Percentiles rank a stretch among this genome's conserved stretches.
Conservation (phyloP, 2,329 filamentous ascomycete species). For the Cercospora zeina region DNA sequence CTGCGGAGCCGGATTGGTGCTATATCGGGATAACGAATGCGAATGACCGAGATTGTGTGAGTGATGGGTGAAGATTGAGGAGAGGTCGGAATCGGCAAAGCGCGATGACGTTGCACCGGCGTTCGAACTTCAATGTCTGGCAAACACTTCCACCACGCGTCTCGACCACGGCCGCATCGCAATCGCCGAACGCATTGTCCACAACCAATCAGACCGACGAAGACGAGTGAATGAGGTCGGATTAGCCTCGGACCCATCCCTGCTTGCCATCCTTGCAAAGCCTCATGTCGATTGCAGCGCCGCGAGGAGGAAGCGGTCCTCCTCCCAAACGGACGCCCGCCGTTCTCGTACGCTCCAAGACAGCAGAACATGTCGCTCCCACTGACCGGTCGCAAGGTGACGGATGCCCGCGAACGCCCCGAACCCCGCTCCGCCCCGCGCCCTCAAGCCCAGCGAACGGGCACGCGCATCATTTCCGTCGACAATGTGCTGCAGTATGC, state of each 20-base stretch:
- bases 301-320: conserved; percentile 17
- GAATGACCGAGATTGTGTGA: too few relatives aligned
- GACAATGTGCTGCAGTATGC: conserved; percentile 94
- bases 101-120: conserved; percentile 1
- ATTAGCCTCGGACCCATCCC: neutral
- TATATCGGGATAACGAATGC: neutral
- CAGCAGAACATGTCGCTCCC: conserved; percentile 20
- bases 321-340: conserved; percentile 28
- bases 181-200: neutral
- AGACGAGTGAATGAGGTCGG: neutral
- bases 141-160: neutral
- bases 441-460: conserved; percentile 29
- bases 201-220: neutral
- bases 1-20: neutral
- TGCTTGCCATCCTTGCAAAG: neutral
- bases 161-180: neutral
- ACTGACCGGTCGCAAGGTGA: conserved; percentile 29
- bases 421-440: conserved; percentile 23
- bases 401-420: conserved; percentile 28
- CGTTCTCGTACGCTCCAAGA: conserved; percentile 24
- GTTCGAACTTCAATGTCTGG: conserved; percentile 3
- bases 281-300: conserved; percentile 26
- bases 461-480: conserved; percentile 76
- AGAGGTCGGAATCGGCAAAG: neutral
- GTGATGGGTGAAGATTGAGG: neutral